Evolutionary conservation across 495 filamentous ascomycete species (phyloP), one percentile per base, ranked within the genome.

Genomic region (Parachaetomium inaequale): DNA sequence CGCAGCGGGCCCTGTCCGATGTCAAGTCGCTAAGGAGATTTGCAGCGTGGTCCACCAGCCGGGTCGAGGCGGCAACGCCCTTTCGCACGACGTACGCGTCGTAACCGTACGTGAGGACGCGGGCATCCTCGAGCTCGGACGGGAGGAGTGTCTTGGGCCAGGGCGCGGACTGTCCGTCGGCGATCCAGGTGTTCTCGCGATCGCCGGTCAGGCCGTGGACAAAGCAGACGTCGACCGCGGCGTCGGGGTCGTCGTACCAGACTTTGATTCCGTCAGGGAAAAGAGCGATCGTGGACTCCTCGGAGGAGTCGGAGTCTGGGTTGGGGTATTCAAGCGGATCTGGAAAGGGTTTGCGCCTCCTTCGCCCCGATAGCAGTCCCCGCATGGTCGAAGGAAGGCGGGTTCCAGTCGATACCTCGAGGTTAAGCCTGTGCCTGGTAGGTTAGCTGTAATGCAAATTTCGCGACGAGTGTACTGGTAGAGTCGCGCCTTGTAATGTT

Each of bases 121-220:
- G 69, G 15, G 58, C 62, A 2, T 26, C 63, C 0, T 52, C 32
- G 54, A 74, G 59, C 58, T 70, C 63, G 14, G 60, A 19, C 1
- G 66, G 62, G 19, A 74, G 67, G 45, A 74, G 67, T 4, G 43
- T 62, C 60, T 70, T 55, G 6, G 67, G 69, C 69, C 71, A 74
- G 23, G 69, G 66, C 45, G 53, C 57, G 56, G 60, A 63, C 32
- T 58, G 55, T n/a, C 55, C 55, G 28, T 54, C 28, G 26, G 67
- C 63, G 19, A 64, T 68, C 69, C 69, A 72, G 26, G 71, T 72
- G 12, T 40, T 65, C 31, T 72, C 64, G 6, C 67, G 67, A 45
- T 72, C 56, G 17, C 71, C 71, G 25, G 59, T 68, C 21, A 74
- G 66, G 23, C 71, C 71, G 46, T 74, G 71, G 49, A 74, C 45